Percentiles rank a stretch among this genome's conserved stretches.
Conservation (phyloP, 306 rosid genomes). For the Citrullus mucosospermus region DNA sequence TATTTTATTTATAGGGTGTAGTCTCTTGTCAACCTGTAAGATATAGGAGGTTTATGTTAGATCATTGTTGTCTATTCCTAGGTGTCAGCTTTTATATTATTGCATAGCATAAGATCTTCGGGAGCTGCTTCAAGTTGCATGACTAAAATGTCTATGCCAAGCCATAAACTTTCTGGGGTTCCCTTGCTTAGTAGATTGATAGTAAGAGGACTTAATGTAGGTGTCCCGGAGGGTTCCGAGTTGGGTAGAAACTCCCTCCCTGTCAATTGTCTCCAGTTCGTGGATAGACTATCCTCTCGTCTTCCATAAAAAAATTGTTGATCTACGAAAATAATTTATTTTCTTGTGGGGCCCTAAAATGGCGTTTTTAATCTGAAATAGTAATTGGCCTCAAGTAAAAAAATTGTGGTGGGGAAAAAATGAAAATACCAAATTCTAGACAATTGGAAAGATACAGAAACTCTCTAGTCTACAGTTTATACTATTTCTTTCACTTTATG, state of each 20-base stretch:
- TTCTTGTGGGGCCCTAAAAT: neutral
- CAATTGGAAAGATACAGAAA: neutral
- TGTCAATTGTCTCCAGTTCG: neutral
- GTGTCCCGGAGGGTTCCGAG: neutral
- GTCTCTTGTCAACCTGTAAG: neutral
- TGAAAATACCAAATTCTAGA: neutral
- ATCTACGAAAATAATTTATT: neutral
- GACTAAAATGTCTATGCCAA: neutral
- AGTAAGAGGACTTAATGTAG: neutral
- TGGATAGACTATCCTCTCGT: neutral
- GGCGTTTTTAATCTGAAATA: neutral
- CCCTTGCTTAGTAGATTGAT: neutral
- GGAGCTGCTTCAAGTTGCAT: neutral
- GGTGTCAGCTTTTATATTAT: neutral
- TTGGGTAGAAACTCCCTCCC: neutral
- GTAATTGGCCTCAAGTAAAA: neutral
- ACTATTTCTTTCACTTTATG: neutral
- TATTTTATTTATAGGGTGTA: neutral
- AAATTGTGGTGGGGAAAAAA: neutral
- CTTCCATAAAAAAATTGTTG: neutral
- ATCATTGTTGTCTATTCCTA: neutral
- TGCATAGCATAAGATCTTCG: neutral
- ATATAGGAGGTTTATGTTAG: neutral
- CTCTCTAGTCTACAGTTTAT: neutral
- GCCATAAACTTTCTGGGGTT: neutral